These are phyloP conservation scores for Aegilops bicornis DNA, from an alignment of 176 grass and related monocot species.

Conservation along the genomic window DNA sequence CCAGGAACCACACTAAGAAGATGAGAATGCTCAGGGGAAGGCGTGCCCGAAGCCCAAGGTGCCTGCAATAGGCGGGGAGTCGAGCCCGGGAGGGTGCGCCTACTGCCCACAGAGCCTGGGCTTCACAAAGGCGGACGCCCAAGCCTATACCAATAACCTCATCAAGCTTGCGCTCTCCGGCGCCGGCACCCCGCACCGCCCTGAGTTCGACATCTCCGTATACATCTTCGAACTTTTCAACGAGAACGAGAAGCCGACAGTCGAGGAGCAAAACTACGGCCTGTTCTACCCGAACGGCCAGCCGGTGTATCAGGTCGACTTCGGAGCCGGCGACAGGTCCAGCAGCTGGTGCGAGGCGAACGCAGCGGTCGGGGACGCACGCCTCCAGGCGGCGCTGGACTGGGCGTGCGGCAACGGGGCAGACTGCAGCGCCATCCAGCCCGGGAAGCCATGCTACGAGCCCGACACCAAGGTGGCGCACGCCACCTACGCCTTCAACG, in stretches of 20 bases:
- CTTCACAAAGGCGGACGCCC: constrained; percentile 20
- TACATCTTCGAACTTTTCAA: constrained; percentile 80
- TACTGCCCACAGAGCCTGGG: not conserved
- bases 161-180: constrained; percentile 46
- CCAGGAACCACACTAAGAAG: constrained; percentile 1
- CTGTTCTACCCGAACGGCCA: constrained; percentile 51
- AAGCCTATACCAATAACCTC: constrained; percentile 52
- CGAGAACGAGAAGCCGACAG: constrained; percentile 52
- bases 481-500: not conserved
- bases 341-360: constrained; percentile 46
- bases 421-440: constrained; percentile 23
- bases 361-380: constrained; percentile 8
- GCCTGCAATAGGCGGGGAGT: not conserved
- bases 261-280: constrained; percentile 55
- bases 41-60: constrained; percentile 33
- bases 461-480: constrained; percentile 38
- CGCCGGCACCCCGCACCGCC: constrained; percentile 45
- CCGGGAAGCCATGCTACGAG: constrained; percentile 38
- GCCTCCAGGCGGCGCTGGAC: constrained; percentile 37
- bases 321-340: constrained; percentile 3
- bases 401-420: constrained; percentile 30
- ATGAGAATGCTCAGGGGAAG: constrained; percentile 34
- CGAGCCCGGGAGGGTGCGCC: not conserved
- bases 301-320: constrained; percentile 56
- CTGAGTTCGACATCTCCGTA: constrained; percentile 43